These are phyloP conservation scores for Coemansia sp. DNA, from an alignment of 192 early-diverging fungal species.

Conservation along the genomic window DNA sequence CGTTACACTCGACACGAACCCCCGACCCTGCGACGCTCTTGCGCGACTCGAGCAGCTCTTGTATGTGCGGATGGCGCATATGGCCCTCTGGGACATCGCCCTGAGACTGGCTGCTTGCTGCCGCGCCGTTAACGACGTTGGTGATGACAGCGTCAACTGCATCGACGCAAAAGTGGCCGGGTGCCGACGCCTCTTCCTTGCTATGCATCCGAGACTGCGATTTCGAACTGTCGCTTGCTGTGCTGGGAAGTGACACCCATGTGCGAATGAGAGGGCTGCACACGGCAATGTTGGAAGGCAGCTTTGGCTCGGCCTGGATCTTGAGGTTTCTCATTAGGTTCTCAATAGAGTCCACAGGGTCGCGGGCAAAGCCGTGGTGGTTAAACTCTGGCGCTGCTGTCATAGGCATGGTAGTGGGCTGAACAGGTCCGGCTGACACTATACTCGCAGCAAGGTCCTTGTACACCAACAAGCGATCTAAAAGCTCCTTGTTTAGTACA, in stretches of 20 bases:
- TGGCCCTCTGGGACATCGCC: conserved; percentile 42
- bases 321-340: conserved; percentile 40
- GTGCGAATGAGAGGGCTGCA: conserved; percentile 50
- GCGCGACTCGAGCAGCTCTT: conserved; percentile 50
- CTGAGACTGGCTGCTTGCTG: conserved; percentile 43
- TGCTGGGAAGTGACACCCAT: conserved; percentile 45
- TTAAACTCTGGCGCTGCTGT: neutral
- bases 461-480: conserved; percentile 31
- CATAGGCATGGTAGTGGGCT: neutral
- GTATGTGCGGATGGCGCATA: conserved; percentile 49
- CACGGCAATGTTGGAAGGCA: conserved; percentile 39
- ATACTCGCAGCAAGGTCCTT: conserved; percentile 21
- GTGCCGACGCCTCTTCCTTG: conserved; percentile 15
- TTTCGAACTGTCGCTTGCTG: neutral
- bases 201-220: conserved; percentile 11
- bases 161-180: conserved; percentile 51
- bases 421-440: neutral
- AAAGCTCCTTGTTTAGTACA: conserved; percentile 39
- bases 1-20: conserved; percentile 44
- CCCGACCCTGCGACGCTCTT: conserved; percentile 48
- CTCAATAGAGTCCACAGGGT: conserved; percentile 41
- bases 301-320: conserved; percentile 20
- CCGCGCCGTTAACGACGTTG: conserved; percentile 50
- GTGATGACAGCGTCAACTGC: conserved; percentile 50
- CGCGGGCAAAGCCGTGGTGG: neutral